Conservation (phyloP, 176 grass and related monocot genomes). For the Avena insularis region DNA sequence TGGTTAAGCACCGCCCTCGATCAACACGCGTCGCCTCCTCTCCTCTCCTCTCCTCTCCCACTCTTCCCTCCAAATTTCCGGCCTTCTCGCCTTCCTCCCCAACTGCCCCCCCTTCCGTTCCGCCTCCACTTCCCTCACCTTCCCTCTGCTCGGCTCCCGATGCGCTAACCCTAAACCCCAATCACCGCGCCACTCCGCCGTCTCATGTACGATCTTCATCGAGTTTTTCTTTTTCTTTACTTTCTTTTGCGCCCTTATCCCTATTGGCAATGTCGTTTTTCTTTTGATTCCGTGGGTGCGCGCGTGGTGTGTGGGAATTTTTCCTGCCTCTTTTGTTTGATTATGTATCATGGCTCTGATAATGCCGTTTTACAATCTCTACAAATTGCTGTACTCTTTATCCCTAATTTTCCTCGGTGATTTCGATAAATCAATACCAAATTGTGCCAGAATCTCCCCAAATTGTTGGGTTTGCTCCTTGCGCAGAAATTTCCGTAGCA, state of each 20-base stretch:
- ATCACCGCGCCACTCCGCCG: background rate
- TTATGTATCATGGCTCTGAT: background rate
- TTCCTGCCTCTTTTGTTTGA: background rate
- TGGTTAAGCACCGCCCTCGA: slow-evolving; percentile 30
- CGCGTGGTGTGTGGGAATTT: background rate
- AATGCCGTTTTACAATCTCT: background rate
- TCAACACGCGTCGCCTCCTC: slow-evolving; percentile 43
- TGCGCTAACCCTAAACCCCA: slow-evolving; percentile 21
- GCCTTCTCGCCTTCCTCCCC: slow-evolving; percentile 39
- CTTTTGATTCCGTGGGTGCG: background rate
- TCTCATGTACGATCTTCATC: background rate
- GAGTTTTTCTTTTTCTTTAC: no score
- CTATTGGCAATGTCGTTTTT: background rate
- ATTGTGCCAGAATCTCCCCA: background rate
- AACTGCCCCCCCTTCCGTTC: background rate
- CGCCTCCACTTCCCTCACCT: background rate
- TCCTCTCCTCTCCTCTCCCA: slow-evolving; percentile 10
- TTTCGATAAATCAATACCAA: background rate
- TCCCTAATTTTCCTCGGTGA: background rate
- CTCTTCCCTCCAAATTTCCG: slow-evolving; percentile 52
- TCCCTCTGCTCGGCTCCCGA: background rate
- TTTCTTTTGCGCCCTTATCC: no score
- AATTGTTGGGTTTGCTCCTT: background rate
- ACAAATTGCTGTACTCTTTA: background rate
- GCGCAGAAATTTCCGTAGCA: background rate